Conservation (phyloP, 2,329 filamentous ascomycete species). For the Stagonosporopsis tanaceti region DNA sequence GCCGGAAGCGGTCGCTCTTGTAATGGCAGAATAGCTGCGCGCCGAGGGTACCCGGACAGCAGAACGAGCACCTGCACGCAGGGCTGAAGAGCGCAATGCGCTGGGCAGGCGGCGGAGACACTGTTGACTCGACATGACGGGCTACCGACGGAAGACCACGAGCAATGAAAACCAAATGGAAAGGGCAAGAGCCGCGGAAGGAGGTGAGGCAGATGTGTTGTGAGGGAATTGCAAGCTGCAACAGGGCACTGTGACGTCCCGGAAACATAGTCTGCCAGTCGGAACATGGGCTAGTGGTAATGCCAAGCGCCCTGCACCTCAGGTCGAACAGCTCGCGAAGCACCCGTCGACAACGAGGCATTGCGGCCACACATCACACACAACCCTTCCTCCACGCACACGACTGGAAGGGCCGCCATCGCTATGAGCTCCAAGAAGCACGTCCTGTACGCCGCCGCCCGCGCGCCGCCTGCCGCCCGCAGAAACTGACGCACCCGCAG, state of each 20-base stretch:
- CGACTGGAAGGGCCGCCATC: constrained; percentile 25
- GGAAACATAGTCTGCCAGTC: constrained; percentile 24
- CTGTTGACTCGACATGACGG: constrained; percentile 49
- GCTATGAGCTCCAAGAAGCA: constrained; percentile 53
- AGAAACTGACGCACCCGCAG: constrained; percentile 53
- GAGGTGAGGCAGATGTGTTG: constrained; percentile 22
- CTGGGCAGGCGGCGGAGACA: constrained; percentile 48
- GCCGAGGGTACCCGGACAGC: constrained; percentile 32
- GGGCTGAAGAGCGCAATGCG: constrained; percentile 40
- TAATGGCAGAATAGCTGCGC: constrained; percentile 47
- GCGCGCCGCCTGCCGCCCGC: constrained; percentile 22
- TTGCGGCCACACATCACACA: constrained; percentile 36
- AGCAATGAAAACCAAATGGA: constrained; percentile 20
- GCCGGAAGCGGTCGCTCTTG: constrained; percentile 44
- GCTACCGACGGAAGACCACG: constrained; percentile 10
- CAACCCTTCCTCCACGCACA: constrained; percentile 22
- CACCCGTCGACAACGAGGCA: constrained; percentile 35
- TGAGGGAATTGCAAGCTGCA: constrained; percentile 44
- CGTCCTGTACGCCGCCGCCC: constrained; percentile 43
- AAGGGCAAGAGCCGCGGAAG: constrained; percentile 17
- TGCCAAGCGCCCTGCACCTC: constrained; percentile 39
- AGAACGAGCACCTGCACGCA: constrained; percentile 42
- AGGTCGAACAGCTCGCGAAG: constrained; percentile 25
- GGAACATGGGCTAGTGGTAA: constrained; percentile 30
- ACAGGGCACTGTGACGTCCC: constrained; percentile 38